phyloP scores from a whole-genome alignment of 352 stramenopile species.

The Phytophthora boehmeriae region DNA sequence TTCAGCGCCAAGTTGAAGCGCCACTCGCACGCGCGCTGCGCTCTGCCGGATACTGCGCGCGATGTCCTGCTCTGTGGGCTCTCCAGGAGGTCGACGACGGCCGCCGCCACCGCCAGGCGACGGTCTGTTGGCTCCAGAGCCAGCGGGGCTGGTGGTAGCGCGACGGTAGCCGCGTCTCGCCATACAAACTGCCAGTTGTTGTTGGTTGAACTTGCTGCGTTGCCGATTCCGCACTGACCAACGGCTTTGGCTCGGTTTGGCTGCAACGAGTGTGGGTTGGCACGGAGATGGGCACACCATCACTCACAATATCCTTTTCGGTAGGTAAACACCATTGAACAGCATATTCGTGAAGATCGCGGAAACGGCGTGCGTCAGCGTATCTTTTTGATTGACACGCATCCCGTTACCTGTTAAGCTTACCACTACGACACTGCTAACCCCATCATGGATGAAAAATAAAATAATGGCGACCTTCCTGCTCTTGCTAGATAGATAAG shows the following conservation, averaged over 20 bases:
- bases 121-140: neutral
- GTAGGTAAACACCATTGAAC: too few species aligned
- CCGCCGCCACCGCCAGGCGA: constrained; percentile 11
- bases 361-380: too few species aligned
- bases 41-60: constrained; percentile 33
- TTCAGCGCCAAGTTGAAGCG: constrained; percentile 20
- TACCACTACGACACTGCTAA: constrained; percentile 7
- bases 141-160: neutral
- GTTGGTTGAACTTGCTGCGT: neutral
- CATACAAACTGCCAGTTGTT: neutral
- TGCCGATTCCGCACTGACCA: constrained; percentile 15
- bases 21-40: constrained; percentile 28
- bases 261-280: neutral
- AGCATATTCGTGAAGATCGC: constrained; percentile 11
- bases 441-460: constrained; percentile 11
- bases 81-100: constrained; percentile 12
- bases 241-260: neutral
- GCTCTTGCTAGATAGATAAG: constrained; percentile 5
- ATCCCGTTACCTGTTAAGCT: too few species aligned
- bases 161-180: neutral
- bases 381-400: too few species aligned
- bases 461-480: constrained; percentile 25
- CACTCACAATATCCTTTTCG: too few species aligned
- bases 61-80: constrained; percentile 33
- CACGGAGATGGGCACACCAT: constrained; percentile 26